Evolutionary conservation across 345 rosid genomes (phyloP).

Genomic region (Eucalyptus marginata): DNA sequence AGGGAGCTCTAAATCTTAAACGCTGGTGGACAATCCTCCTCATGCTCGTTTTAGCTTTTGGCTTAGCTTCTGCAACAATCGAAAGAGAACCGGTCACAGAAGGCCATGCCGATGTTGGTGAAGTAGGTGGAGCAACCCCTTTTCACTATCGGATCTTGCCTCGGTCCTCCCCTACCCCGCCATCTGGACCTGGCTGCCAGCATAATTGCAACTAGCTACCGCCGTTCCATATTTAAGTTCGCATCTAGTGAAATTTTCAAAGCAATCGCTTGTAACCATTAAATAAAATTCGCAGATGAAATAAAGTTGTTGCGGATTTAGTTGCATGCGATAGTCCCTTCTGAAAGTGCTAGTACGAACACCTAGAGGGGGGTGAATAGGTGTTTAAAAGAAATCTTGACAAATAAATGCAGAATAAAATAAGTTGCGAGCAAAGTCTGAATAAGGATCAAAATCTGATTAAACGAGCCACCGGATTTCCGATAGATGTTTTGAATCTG

Average conservation of each 20-base stretch:
- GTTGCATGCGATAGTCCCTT: too few species aligned
- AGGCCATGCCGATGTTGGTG: background rate
- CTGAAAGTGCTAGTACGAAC: too few species aligned
- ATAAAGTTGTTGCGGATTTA: too few species aligned
- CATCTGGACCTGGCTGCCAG: background rate
- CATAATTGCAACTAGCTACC: background rate
- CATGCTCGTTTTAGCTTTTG: background rate
- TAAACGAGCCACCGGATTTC: too few species aligned
- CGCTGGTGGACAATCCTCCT: background rate
- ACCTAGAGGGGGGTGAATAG: too few species aligned
- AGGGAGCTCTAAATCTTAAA: background rate
- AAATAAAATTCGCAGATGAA: too few species aligned
- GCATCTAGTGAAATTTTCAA: background rate
- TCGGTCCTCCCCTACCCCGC: rapidly evolving
- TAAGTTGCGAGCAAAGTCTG: too few species aligned
- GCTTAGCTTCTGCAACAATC: background rate
- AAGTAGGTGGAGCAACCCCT: background rate
- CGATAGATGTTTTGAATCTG: too few species aligned
- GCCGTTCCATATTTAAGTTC: background rate
- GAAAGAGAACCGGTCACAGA: background rate
- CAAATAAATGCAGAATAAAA: too few species aligned
- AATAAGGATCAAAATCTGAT: too few species aligned
- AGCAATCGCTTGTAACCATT: background rate
- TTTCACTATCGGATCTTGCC: background rate
- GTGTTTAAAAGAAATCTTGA: too few species aligned